These are phyloP conservation scores for Schwanniomyces etchellsii DNA, from an alignment of 1,139 yeast species.

Conservation along the genomic window DNA sequence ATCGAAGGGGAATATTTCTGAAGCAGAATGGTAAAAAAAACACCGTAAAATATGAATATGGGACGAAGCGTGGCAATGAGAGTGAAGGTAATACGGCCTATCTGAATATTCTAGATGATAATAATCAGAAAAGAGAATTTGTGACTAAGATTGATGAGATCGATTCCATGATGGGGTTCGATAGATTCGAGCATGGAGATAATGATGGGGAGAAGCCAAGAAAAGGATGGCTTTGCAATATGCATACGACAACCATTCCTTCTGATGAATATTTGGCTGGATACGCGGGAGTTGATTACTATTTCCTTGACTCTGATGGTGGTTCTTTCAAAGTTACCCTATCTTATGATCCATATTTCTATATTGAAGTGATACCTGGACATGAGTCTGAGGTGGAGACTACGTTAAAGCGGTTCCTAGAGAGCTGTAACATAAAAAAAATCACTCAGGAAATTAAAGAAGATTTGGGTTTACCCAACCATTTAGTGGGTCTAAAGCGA, in stretches of 20 bases:
- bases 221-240: constrained; percentile 86
- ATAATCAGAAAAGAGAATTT: constrained; percentile 33
- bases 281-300: constrained; percentile 85
- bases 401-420: constrained; percentile 63
- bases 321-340: constrained; percentile 88
- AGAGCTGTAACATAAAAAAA: constrained; percentile 49
- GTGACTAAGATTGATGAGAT: constrained; percentile 53
- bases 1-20: too few relatives aligned
- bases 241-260: constrained; percentile 68
- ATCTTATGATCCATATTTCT: constrained; percentile 83
- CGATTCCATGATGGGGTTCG: constrained; percentile 82
- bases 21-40: too few relatives aligned
- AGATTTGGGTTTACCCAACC: constrained; percentile 78
- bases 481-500: constrained; percentile 70
- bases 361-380: constrained; percentile 60
- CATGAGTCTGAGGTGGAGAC: constrained; percentile 85
- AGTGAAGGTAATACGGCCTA: background rate
- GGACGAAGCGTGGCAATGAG: background rate
- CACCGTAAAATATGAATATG: background rate
- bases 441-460: constrained; percentile 60
- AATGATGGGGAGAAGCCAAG: constrained; percentile 44
- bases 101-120: background rate
- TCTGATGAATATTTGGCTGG: constrained; percentile 55
- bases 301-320: constrained; percentile 96
- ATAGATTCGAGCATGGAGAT: constrained; percentile 63